phyloP scores from a whole-genome alignment of 2,329 filamentous ascomycete species.

The Talaromyces sp. region DNA sequence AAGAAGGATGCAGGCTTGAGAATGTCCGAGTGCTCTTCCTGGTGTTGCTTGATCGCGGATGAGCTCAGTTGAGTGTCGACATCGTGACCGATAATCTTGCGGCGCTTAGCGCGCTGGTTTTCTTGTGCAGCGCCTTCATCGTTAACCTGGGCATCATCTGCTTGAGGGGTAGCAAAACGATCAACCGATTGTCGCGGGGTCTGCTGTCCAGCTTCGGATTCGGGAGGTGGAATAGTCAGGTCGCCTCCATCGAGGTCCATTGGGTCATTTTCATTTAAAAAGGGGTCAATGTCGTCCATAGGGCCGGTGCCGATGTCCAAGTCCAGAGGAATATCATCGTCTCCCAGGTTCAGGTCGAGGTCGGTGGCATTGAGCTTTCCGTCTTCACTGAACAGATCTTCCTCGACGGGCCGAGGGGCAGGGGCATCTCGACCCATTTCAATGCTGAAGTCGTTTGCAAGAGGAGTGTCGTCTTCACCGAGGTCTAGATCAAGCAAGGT shows the following conservation, averaged over 20 bases:
- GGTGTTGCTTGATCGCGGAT: constrained; percentile 76
- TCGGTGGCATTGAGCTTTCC: constrained; percentile 59
- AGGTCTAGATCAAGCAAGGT: constrained; percentile 71
- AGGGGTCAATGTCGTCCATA: constrained; percentile 55
- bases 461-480: constrained; percentile 59
- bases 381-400: constrained; percentile 53
- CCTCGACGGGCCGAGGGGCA: constrained; percentile 56
- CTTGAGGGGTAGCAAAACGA: constrained; percentile 65
- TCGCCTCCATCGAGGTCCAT: constrained; percentile 48
- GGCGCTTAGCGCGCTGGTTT: constrained; percentile 70
- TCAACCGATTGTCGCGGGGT: constrained; percentile 64
- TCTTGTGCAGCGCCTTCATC: constrained; percentile 48
- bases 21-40: constrained; percentile 80
- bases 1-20: constrained; percentile 77
- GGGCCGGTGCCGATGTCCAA: constrained; percentile 30
- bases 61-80: constrained; percentile 71
- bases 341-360: constrained; percentile 42
- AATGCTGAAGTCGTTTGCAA: constrained; percentile 63
- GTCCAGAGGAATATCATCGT: constrained; percentile 41
- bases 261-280: constrained; percentile 52
- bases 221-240: constrained; percentile 47
- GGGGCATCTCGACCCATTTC: constrained; percentile 89
- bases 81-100: constrained; percentile 79
- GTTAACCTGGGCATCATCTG: constrained; percentile 52
- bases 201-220: constrained; percentile 25